Conservation (phyloP, 1,284 basidiomycete species). For the Irpex sp. region DNA sequence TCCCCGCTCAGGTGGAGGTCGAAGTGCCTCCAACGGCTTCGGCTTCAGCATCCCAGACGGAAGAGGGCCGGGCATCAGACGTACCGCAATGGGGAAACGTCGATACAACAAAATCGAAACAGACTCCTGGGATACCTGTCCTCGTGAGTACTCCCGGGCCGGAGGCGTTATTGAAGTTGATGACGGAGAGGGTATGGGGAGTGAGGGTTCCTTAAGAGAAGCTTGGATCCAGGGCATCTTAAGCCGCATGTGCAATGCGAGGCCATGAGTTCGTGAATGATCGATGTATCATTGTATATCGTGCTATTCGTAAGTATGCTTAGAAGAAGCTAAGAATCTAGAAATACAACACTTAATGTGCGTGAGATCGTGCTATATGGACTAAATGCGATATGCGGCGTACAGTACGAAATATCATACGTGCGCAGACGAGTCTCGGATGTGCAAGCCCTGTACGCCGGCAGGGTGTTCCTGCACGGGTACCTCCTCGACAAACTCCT, state of each 20-base stretch:
- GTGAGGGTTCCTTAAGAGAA: conserved; percentile 15
- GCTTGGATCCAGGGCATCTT: neutral
- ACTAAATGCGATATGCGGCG: neutral
- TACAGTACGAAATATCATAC: neutral
- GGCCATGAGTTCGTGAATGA: too few species aligned
- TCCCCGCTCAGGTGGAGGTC: conserved; percentile 52
- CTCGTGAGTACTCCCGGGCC: conserved; percentile 58
- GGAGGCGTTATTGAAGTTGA: conserved; percentile 39
- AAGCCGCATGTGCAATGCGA: too few species aligned
- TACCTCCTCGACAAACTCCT: neutral
- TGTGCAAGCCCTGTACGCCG: neutral
- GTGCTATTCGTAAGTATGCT: too few species aligned
- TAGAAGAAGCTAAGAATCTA: neutral
- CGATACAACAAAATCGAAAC: neutral
- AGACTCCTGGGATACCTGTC: conserved; percentile 43
- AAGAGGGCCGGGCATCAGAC: conserved; percentile 3
- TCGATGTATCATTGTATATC: too few species aligned
- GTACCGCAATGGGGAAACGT: too few species aligned
- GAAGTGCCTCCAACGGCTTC: conserved; percentile 32
- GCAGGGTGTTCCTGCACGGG: neutral
- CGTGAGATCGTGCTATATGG: neutral
- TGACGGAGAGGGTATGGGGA: conserved; percentile 60
- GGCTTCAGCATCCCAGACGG: neutral
- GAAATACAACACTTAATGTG: neutral
- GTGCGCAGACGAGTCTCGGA: neutral